Percentiles rank a stretch among this genome's conserved stretches.
These are phyloP conservation scores for Anaeramoeba flamelloides DNA, from an alignment of 78 protist genomes.

Conservation along the genomic window DNA sequence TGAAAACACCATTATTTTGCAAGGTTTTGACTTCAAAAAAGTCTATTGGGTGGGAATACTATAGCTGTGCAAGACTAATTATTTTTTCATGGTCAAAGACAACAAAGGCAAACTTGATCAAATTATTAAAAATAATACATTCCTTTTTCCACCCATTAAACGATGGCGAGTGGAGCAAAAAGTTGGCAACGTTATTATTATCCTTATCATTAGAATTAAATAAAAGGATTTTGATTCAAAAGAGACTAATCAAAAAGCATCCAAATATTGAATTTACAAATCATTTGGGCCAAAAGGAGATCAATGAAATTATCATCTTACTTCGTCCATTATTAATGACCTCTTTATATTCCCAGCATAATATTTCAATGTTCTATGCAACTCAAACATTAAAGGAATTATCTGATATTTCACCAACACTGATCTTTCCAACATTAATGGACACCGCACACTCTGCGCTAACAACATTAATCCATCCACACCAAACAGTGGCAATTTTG, in stretches of 20 bases:
- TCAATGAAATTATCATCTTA: neutral
- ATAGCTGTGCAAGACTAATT: neutral
- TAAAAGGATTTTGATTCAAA: neutral
- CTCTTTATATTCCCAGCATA: neutral
- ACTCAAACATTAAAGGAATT: neutral
- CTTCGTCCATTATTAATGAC: neutral
- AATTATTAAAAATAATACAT: neutral
- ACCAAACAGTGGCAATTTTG: neutral
- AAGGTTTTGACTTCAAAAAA: too few species aligned
- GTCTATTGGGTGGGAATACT: neutral
- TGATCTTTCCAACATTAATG: neutral
- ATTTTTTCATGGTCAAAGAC: neutral
- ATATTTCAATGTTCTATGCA: neutral
- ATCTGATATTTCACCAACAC: neutral
- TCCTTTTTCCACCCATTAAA: neutral
- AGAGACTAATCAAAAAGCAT: neutral
- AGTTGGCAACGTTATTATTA: neutral
- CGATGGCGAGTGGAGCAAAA: neutral
- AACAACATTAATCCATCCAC: neutral
- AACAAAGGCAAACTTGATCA: neutral
- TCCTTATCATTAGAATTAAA: neutral
- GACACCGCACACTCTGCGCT: neutral
- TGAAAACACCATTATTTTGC: too few species aligned
- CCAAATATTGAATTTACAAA: neutral
- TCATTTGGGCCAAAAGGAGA: neutral